Evolutionary conservation across 2,329 filamentous ascomycete species (phyloP), one percentile per base, ranked within the genome.

Genomic region (Clarireedia monteithiana): DNA sequence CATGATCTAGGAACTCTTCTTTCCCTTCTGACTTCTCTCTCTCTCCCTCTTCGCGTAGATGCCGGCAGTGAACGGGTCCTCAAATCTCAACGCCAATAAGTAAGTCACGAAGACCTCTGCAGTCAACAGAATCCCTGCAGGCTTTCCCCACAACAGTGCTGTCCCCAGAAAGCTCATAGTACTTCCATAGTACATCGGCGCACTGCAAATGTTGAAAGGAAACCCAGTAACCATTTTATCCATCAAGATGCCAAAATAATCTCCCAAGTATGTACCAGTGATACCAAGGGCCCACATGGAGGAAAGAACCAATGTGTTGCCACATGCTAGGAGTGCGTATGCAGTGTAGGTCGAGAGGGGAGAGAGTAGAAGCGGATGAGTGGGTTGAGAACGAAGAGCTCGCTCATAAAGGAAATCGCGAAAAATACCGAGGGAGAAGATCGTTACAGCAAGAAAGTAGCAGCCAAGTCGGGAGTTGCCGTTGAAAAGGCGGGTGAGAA

Each of bases 241-340:
- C 91, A 96, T 95, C 63, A 99, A 79, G 71, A 97, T 96, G 64
- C 94, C 94, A 70, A 97, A 99, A 78, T 99, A 99, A 76, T 99
- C 94, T 65, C 94, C 94, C 38, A 99, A 78, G 71, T 96, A 99
- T 39, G 94, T 99, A 60, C 94, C 94, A 0, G 91, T 96, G 67
- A 99, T 83, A 57, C 94, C 94, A 42, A 99, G 83, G 36, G 85
- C 88, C 84, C 85, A 96, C 74, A 95, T 97, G 59, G 88, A 94
- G 36, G 86, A 86, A 50, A 97, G 66, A 50, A 99, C 94, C 38
- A 99, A 83, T 51, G 87, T 73, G 72, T 96, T 96, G 57, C 94
- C 94, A 39, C 75, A 69, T 27, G 79, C 78, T 65, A 97, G 81
- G 55, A 97, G 81, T 4, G 75, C 80, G 61, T 85, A 86, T 44